Evolutionary conservation across 2,329 filamentous ascomycete species (phyloP), one percentile per base, ranked within the genome.

Genomic region (Cercospora sojina): DNA sequence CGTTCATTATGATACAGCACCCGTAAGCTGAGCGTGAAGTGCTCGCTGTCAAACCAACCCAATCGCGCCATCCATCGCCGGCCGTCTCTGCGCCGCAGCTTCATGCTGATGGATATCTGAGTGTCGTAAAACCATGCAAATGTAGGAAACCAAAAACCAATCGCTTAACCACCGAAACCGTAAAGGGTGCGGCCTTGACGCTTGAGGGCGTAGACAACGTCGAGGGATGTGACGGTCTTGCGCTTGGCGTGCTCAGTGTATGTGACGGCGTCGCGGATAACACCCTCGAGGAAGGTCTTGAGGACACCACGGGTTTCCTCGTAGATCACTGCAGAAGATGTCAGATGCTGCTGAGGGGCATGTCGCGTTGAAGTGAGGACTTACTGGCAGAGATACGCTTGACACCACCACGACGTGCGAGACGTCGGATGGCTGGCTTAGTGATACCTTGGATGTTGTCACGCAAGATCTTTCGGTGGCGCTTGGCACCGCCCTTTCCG

Each of bases 391-490:
- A 97, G 79, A 97, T 97, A 96, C 93, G 93, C 92, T 97, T 97
- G 88, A 97, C 93, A 93, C 93, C 93, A 83, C 93, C 93, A 95
- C 93, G 93, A 85, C 93, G 93, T 74, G 93, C 93, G 81, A 97
- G 93, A 96, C 93, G 93, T 79, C 93, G 91, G 84, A 97, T 97
- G 78, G 93, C 93, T 77, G 93, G 93, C 91, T 97, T 97, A 80
- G 93, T 97, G 81, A 97, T 97, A 85, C 93, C 93, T 86, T 97
- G 93, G 80, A 97, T 97, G 91, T 97, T 97, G 91, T 97, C 93
- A 84, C 93, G 92, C 83, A 97, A 88, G 87, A 97, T 97, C 91
- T 97, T 97, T 80, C 94, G 90, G 86, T 97, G 93, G 84, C 93
- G 93, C 91, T 97, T 98, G 84, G 94, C 94, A 83, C 93, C 93